Percentiles rank a stretch among this genome's conserved stretches.
Conservation (phyloP, 2,329 filamentous ascomycete genomes). For the Cordyceps fumosorosea region DNA sequence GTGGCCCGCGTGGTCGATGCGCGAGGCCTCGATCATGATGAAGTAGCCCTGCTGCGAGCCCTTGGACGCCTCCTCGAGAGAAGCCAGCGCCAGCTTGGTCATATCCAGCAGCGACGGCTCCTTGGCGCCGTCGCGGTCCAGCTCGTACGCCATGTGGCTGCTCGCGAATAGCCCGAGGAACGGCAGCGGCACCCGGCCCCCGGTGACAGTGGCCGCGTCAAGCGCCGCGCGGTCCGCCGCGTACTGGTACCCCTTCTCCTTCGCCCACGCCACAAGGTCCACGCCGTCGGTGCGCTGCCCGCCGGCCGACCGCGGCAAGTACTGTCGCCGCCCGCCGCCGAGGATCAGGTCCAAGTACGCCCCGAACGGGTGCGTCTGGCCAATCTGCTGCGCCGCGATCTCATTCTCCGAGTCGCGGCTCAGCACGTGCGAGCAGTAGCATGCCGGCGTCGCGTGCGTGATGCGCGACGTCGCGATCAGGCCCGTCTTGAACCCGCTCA, state of each 20-base stretch:
- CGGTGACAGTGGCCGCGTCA: slow-evolving; percentile 5
- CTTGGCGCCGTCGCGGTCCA: slow-evolving; percentile 18
- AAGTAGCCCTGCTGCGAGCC: slow-evolving; percentile 17
- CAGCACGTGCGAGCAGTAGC: slow-evolving; percentile 19
- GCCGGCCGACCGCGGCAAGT: slow-evolving; percentile 17
- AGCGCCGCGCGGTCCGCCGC: slow-evolving; percentile 16
- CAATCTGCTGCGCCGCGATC: slow-evolving; percentile 21
- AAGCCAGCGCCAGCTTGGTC: slow-evolving; percentile 17
- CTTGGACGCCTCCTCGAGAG: slow-evolving; percentile 15
- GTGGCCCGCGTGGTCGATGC: slow-evolving; percentile 21
- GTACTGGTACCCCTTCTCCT: slow-evolving; percentile 18
- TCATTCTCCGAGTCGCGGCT: slow-evolving; percentile 21
- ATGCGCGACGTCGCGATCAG: slow-evolving; percentile 20
- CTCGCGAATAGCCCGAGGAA: slow-evolving; percentile 19
- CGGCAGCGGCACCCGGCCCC: slow-evolving; percentile 16
- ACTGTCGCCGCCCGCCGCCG: slow-evolving; percentile 20
- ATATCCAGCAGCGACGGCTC: slow-evolving; percentile 19
- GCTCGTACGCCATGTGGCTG: slow-evolving; percentile 19
- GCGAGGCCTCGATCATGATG: slow-evolving; percentile 22
- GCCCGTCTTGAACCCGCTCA: slow-evolving; percentile 20
- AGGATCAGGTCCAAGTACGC: slow-evolving; percentile 19
- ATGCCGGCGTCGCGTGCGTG: slow-evolving; percentile 21
- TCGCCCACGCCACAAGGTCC: slow-evolving; percentile 20
- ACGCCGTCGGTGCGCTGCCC: slow-evolving; percentile 18
- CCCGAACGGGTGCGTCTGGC: slow-evolving; percentile 19